Conservation (phyloP, 352 stramenopile genomes). For the Phytopythium oedochilum region DNA sequence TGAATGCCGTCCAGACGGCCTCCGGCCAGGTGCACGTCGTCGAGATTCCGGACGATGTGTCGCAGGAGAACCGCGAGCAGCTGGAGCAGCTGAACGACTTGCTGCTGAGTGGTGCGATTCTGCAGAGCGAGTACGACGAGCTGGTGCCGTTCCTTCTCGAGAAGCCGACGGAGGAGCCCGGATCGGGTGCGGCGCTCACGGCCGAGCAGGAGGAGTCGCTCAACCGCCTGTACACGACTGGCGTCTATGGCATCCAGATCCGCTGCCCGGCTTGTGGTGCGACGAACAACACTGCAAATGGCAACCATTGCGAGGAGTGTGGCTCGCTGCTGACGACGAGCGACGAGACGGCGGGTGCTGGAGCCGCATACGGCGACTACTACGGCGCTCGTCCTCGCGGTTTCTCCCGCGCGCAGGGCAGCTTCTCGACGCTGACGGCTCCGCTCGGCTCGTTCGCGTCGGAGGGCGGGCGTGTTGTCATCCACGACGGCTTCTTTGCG, state of each 20-base stretch:
- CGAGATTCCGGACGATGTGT: slow-evolving; percentile 77
- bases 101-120: slow-evolving; percentile 75
- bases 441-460: slow-evolving; percentile 76
- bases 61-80: slow-evolving; percentile 84
- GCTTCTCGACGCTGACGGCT: slow-evolving; percentile 54
- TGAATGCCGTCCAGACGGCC: slow-evolving; percentile 67
- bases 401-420: slow-evolving; percentile 51
- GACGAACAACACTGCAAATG: slow-evolving; percentile 86
- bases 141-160: slow-evolving; percentile 85
- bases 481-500: slow-evolving; percentile 84
- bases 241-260: slow-evolving; percentile 84
- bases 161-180: slow-evolving; percentile 42
- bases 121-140: slow-evolving; percentile 83
- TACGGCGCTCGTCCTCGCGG: slow-evolving; percentile 63
- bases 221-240: slow-evolving; percentile 66
- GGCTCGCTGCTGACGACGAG: slow-evolving; percentile 79
- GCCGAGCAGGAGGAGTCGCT: slow-evolving; percentile 82
- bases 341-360: slow-evolving; percentile 41
- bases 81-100: slow-evolving; percentile 84
- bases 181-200: slow-evolving; percentile 57
- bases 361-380: slow-evolving; percentile 25
- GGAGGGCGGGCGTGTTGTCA: slow-evolving; percentile 71
- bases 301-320: slow-evolving; percentile 85
- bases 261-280: slow-evolving; percentile 80
- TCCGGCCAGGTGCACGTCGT: slow-evolving; percentile 76